Percentiles rank a stretch among this genome's conserved stretches.
phyloP scores from a whole-genome alignment of 345 rosid species.

The Moricandia moricandioides region DNA sequence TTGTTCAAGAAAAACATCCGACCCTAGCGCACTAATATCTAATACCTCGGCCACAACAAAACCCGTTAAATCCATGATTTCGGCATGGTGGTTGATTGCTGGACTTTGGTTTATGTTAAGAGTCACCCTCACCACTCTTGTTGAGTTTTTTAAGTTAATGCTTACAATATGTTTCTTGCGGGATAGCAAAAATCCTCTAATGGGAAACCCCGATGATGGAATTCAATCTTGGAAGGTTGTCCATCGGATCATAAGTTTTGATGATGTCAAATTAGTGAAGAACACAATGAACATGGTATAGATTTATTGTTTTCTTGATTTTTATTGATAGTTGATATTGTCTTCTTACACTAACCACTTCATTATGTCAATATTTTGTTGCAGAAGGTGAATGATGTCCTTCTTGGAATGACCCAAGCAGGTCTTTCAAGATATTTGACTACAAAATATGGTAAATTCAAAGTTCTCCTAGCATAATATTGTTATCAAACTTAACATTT shows the following conservation, averaged over 20 bases:
- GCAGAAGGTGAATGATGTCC: slow-evolving; percentile 15
- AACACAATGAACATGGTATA: background rate
- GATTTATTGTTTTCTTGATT: background rate
- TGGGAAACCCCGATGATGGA: slow-evolving; percentile 4
- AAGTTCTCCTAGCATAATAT: background rate
- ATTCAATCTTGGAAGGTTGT: background rate
- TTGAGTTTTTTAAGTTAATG: background rate
- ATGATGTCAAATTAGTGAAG: slow-evolving; percentile 5
- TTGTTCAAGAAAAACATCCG: background rate
- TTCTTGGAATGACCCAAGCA: slow-evolving; percentile 15
- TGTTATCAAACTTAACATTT: background rate
- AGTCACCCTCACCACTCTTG: background rate
- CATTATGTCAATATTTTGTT: background rate
- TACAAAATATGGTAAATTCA: slow-evolving; percentile 1
- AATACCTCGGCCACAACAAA: background rate
- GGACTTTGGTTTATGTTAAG: background rate
- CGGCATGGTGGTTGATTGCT: background rate
- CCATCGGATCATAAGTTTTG: slow-evolving; percentile 5
- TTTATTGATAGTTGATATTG: background rate
- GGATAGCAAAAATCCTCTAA: slow-evolving; percentile 1
- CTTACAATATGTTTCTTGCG: background rate
- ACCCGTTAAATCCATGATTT: background rate
- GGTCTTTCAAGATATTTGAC: slow-evolving; percentile 8
- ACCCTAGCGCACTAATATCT: background rate
- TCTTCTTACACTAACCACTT: background rate